These are phyloP conservation scores for Annulohypoxylon bovei DNA, from an alignment of 495 filamentous ascomycete genomes.

Conservation along the genomic window DNA sequence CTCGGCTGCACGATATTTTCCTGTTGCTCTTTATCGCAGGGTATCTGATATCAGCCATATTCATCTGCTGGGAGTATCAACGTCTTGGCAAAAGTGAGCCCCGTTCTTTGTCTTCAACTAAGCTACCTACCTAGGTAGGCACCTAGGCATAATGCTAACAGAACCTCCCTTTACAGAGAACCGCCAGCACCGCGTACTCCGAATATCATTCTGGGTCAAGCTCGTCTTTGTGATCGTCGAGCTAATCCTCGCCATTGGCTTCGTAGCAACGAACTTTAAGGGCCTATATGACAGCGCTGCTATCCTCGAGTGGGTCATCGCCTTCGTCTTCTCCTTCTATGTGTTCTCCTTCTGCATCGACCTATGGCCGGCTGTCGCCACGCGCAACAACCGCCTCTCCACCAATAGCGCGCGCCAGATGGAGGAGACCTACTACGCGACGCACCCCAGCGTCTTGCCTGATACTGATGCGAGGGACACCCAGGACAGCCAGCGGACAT, in stretches of 20 bases:
- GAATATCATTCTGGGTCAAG: conserved; percentile 84
- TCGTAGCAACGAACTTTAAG: conserved; percentile 58
- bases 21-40: conserved; percentile 84
- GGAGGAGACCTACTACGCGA: conserved; percentile 47
- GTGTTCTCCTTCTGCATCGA: conserved; percentile 90
- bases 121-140: not conserved
- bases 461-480: conserved; percentile 25
- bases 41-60: conserved; percentile 82
- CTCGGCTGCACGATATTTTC: conserved; percentile 76
- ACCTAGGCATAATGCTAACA: not conserved
- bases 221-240: conserved; percentile 81
- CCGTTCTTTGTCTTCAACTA: not conserved
- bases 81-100: conserved; percentile 73
- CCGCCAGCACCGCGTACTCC: conserved; percentile 75
- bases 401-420: conserved; percentile 40
- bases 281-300: conserved; percentile 64
- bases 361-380: conserved; percentile 75
- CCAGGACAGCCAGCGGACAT: conserved; percentile 40
- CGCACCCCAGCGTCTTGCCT: conserved; percentile 28
- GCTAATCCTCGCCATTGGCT: conserved; percentile 75
- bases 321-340: conserved; percentile 91
- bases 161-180: conserved; percentile 57
- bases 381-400: conserved; percentile 32
- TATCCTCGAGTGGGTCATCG: conserved; percentile 79
- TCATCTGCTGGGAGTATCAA: conserved; percentile 89